Conservation (phyloP, 2,329 filamentous ascomycete species). For the Aspergillus neotritici region DNA sequence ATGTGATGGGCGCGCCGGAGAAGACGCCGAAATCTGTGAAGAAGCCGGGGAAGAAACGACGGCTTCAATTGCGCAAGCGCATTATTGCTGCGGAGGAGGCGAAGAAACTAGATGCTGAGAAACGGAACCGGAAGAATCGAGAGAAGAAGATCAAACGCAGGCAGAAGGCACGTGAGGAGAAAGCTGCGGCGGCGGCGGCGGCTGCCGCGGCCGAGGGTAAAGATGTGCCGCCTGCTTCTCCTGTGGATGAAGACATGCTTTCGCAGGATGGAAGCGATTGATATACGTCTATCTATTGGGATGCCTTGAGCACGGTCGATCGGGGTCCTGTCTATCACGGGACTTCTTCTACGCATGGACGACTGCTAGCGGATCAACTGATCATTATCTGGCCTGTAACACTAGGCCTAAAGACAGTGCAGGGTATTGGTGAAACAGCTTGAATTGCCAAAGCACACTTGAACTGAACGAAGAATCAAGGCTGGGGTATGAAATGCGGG, state of each 20-base stretch:
- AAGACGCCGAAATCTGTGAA: constrained; percentile 29
- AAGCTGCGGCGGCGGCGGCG: constrained; percentile 25
- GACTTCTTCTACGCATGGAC: no score
- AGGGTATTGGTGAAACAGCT: constrained; percentile 14
- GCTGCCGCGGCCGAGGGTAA: constrained; percentile 10
- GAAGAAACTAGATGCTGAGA: constrained; percentile 34
- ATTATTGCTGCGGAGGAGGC: constrained; percentile 24
- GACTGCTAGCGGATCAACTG: no score
- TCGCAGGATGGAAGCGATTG: constrained; percentile 11
- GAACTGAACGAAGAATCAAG: constrained; percentile 9
- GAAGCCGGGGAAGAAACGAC: constrained; percentile 41
- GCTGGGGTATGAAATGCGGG: constrained; percentile 13
- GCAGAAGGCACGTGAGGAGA: constrained; percentile 34
- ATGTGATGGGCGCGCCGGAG: constrained; percentile 16
- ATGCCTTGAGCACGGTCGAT: neutral
- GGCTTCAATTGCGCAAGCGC: constrained; percentile 36
- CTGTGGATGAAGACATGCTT: constrained; percentile 15
- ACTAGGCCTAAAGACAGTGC: constrained; percentile 3
- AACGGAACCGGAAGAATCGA: constrained; percentile 36
- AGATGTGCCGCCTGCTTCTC: constrained; percentile 13
- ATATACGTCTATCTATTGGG: neutral
- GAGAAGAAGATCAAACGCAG: constrained; percentile 36
- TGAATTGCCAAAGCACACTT: constrained; percentile 3
- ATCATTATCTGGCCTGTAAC: no score
- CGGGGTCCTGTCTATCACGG: no score